These are phyloP conservation scores for Sisymbrium irio DNA, from an alignment of 345 rosid genomes.

Conservation along the genomic window DNA sequence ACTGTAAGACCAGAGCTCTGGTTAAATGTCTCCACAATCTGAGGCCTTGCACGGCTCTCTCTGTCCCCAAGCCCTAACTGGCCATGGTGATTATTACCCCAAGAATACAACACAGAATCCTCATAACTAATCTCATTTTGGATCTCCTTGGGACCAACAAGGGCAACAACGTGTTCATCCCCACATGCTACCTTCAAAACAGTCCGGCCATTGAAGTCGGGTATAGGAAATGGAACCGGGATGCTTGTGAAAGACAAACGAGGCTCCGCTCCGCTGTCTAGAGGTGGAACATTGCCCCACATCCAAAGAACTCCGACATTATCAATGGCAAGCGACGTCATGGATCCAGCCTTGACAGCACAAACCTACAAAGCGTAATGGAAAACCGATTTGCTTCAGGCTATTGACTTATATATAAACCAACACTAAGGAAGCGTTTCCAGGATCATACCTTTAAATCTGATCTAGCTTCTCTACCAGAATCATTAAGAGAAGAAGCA, in stretches of 20 bases:
- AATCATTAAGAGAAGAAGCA: constrained; percentile 34
- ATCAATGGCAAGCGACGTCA: constrained; percentile 91
- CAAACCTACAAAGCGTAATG: constrained; percentile 42
- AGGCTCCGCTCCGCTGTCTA: constrained; percentile 35
- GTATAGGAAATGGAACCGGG: constrained; percentile 53
- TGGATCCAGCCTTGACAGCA: constrained; percentile 76
- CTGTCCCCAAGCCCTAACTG: constrained; percentile 83
- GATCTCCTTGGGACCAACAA: constrained; percentile 55
- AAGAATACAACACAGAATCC: constrained; percentile 63
- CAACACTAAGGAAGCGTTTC: not conserved
- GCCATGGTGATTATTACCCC: constrained; percentile 77
- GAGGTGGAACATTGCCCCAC: constrained; percentile 82
- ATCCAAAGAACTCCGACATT: constrained; percentile 74
- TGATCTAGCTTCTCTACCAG: constrained; percentile 32
- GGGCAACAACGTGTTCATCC: constrained; percentile 75
- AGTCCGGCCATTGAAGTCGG: constrained; percentile 62
- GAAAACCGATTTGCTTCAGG: not conserved
- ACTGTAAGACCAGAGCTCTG: constrained; percentile 51
- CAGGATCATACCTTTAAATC: constrained; percentile 49
- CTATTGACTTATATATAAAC: not conserved
- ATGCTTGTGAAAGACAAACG: constrained; percentile 48
- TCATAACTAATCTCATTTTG: constrained; percentile 30
- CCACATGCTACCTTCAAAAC: constrained; percentile 96
- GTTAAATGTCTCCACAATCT: constrained; percentile 54
- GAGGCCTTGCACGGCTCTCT: constrained; percentile 55